Evolutionary conservation across 1,284 basidiomycete genomes (phyloP).

Genomic region (Schizopora paradoxa): DNA sequence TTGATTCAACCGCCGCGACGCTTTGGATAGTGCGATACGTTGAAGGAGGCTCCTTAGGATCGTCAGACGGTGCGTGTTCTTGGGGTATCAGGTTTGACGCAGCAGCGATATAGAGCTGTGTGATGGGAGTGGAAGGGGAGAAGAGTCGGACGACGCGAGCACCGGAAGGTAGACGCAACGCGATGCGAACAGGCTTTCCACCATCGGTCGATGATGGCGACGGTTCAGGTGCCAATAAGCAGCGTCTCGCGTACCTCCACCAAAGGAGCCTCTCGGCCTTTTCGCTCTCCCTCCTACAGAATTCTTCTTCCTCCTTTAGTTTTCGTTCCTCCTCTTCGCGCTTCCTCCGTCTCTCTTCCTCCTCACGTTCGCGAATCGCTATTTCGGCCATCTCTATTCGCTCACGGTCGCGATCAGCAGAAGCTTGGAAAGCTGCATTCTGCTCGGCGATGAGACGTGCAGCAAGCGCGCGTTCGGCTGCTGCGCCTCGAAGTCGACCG

Average conservation of each 20-base stretch:
- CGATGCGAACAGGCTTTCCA: constrained; percentile 46
- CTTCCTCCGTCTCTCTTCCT: constrained; percentile 37
- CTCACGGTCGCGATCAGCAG: constrained; percentile 65
- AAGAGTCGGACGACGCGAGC: constrained; percentile 56
- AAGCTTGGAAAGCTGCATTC: constrained; percentile 71
- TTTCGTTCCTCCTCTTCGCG: constrained; percentile 26
- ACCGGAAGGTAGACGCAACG: constrained; percentile 65
- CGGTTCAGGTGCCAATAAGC: constrained; percentile 18
- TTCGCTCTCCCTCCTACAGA: constrained; percentile 29
- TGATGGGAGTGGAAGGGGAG: constrained; percentile 43
- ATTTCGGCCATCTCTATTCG: constrained; percentile 52
- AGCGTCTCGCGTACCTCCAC: constrained; percentile 32
- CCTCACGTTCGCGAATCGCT: too few relatives aligned
- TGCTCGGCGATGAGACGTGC: constrained; percentile 75
- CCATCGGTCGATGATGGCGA: constrained; percentile 18
- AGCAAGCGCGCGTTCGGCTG: constrained; percentile 51
- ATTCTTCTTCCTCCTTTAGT: constrained; percentile 26
- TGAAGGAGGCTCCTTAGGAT: constrained; percentile 39
- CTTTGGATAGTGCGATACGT: too few relatives aligned
- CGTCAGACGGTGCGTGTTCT: constrained; percentile 32
- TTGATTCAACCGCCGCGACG: too few relatives aligned
- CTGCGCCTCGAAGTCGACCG: constrained; percentile 46
- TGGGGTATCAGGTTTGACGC: constrained; percentile 48
- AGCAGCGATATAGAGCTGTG: constrained; percentile 64
- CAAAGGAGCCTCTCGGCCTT: constrained; percentile 39